Percentiles rank a stretch among this genome's conserved stretches.
phyloP scores from a whole-genome alignment of 805 yeast genomes.

The Candida odintsovae region DNA sequence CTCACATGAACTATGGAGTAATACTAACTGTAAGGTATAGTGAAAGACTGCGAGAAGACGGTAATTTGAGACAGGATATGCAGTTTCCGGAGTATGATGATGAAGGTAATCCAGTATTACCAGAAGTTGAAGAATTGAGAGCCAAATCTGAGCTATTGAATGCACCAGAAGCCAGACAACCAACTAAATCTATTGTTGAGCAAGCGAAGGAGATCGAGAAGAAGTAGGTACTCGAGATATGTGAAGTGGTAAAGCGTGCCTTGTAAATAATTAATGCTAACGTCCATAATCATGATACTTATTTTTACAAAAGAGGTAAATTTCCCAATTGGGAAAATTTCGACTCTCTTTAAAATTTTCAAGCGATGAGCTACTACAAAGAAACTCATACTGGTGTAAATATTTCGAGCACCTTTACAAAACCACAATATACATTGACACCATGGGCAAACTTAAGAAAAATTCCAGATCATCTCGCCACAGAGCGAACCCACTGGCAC shows the following conservation, averaged over 20 bases:
- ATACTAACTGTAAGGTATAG: constrained; percentile 24
- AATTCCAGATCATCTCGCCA: constrained; percentile 46
- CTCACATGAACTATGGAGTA: neutral
- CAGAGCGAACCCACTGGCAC: constrained; percentile 30
- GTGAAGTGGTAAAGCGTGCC: neutral
- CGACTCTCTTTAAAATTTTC: neutral
- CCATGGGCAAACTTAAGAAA: constrained; percentile 74
- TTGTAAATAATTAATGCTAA: neutral
- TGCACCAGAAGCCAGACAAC: neutral
- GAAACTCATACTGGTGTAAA: neutral
- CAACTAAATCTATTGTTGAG: neutral
- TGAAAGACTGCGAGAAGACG: constrained; percentile 61
- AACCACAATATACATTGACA: neutral
- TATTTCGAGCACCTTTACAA: too few relatives aligned
- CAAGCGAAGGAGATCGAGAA: constrained; percentile 2
- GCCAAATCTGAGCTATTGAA: constrained; percentile 3
- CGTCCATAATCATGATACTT: neutral
- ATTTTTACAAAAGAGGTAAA: neutral
- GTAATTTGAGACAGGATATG: constrained; percentile 56
- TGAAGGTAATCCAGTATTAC: constrained; percentile 31
- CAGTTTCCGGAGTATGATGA: constrained; percentile 47
- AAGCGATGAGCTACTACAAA: constrained; percentile 4
- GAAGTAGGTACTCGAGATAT: neutral
- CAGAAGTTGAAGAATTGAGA: constrained; percentile 12
- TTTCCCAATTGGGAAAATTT: constrained; percentile 3